Evolutionary conservation across 2,329 filamentous ascomycete species (phyloP).

Genomic region (Pseudogymnoascus verrucosus): DNA sequence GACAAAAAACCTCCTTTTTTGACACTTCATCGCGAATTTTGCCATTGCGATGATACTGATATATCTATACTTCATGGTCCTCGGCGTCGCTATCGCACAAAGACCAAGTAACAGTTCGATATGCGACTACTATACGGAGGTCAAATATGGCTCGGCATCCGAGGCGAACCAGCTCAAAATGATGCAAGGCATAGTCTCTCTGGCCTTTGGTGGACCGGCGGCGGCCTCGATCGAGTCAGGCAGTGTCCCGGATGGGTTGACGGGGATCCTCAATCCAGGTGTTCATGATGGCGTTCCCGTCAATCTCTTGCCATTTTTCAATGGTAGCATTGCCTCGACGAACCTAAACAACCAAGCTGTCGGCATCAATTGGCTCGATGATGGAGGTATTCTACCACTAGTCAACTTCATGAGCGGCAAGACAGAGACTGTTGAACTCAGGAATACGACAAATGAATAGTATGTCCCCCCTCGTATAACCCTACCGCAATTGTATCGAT

Average conservation of each 20-base stretch:
- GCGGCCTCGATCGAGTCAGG: constrained; percentile 14
- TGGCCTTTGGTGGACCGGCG: constrained; percentile 25
- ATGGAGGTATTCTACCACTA: constrained; percentile 24
- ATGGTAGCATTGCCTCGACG: constrained; percentile 23
- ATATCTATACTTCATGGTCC: background rate
- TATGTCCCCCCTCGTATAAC: constrained; percentile 13
- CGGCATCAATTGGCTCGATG: constrained; percentile 27
- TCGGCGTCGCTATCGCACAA: constrained; percentile 15
- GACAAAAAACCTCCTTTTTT: background rate
- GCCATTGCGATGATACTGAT: background rate
- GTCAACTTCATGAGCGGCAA: constrained; percentile 21
- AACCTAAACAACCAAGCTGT: constrained; percentile 25
- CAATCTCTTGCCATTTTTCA: constrained; percentile 26
- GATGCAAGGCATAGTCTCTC: constrained; percentile 26
- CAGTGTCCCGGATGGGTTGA: constrained; percentile 13
- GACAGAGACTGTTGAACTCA: constrained; percentile 17
- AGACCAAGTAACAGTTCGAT: constrained; percentile 25
- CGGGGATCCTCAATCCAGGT: constrained; percentile 27
- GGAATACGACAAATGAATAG: constrained; percentile 25
- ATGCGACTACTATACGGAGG: constrained; percentile 27
- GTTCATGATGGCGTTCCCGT: constrained; percentile 18
- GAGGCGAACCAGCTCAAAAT: constrained; percentile 23
- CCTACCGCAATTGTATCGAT: background rate
- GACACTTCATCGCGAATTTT: background rate
- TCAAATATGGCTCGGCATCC: constrained; percentile 21